Evolutionary conservation across 176 grass and related monocot genomes (phyloP).

Genomic region (Rhipidocladum racemiflorum): DNA sequence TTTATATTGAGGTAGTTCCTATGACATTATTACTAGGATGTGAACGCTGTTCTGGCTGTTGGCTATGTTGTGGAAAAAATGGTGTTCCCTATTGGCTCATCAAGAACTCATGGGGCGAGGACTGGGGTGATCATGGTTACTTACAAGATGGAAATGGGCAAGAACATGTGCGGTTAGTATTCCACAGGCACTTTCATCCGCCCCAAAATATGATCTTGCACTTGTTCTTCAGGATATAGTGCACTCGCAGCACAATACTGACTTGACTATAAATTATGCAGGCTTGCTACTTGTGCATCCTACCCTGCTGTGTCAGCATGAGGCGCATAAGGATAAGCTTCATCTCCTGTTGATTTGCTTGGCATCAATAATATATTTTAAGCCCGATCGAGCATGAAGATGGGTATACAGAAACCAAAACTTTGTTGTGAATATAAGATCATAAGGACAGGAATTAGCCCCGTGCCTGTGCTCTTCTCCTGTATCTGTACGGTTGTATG

Average conservation of each 20-base stretch:
- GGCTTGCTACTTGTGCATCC: conserved; percentile 80
- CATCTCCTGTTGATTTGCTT: neutral
- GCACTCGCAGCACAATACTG: neutral
- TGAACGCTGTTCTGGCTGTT: conserved; percentile 97
- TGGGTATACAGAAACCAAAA: conserved; percentile 18
- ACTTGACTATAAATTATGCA: conserved; percentile 38
- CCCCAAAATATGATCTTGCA: neutral
- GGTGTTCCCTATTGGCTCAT: conserved; percentile 85
- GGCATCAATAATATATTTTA: conserved; percentile 37
- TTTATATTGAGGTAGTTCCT: too few relatives aligned
- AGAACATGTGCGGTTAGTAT: conserved; percentile 98
- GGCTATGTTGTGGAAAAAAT: conserved; percentile 89
- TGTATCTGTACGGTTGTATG: conserved; percentile 24
- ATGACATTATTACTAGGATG: conserved; percentile 54
- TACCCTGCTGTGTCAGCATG: conserved; percentile 65
- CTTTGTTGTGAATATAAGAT: conserved; percentile 38
- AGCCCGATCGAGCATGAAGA: conserved; percentile 32
- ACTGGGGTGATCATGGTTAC: conserved; percentile 85
- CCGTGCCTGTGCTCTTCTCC: conserved; percentile 27
- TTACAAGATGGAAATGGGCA: conserved; percentile 99
- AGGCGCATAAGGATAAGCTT: neutral
- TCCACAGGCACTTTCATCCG: neutral
- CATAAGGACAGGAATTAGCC: conserved; percentile 12
- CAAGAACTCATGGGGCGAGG: conserved; percentile 94
- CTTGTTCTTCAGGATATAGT: neutral